These are phyloP conservation scores for Saturnispora galanensis DNA, from an alignment of 805 yeast genomes.

Conservation along the genomic window DNA sequence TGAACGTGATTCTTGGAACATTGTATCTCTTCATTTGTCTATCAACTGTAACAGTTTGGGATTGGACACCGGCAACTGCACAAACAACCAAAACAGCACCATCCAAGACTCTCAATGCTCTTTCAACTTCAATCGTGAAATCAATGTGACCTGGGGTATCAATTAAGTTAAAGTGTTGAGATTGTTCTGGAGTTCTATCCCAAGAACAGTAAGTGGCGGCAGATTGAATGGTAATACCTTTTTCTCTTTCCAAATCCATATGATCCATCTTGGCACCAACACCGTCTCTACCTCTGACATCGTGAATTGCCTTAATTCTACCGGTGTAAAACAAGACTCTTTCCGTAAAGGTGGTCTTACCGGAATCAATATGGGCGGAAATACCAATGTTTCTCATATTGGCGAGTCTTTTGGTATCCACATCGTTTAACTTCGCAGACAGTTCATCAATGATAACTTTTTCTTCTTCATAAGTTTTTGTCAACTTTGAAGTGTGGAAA, in stretches of 20 bases:
- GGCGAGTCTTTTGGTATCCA: slow-evolving; percentile 41
- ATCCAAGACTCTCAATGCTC: slow-evolving; percentile 95
- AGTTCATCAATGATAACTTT: slow-evolving; percentile 57
- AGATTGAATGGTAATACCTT: slow-evolving; percentile 97
- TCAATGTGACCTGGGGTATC: slow-evolving; percentile 99
- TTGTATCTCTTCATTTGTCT: slow-evolving; percentile 98
- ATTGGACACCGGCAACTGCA: slow-evolving; percentile 97
- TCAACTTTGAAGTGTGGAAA: slow-evolving; percentile 25
- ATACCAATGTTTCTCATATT: slow-evolving; percentile 90
- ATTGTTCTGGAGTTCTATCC: slow-evolving; percentile 56
- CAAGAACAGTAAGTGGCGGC: slow-evolving; percentile 98
- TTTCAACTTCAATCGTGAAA: slow-evolving; percentile 96
- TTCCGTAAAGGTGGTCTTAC: slow-evolving; percentile 96
- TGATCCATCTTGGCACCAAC: slow-evolving; percentile 99
- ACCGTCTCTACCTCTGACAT: slow-evolving; percentile 91
- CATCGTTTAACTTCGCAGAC: slow-evolving; percentile 36
- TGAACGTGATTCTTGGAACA: slow-evolving; percentile 92
- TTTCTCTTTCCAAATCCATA: slow-evolving; percentile 97
- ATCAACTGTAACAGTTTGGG: slow-evolving; percentile 97
- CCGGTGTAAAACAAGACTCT: slow-evolving; percentile 95
- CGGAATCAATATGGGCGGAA: slow-evolving; percentile 96
- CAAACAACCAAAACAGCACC: slow-evolving; percentile 98
- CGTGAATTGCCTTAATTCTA: slow-evolving; percentile 92
- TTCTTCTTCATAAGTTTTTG: slow-evolving; percentile 58
- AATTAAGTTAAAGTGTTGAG: slow-evolving; percentile 83